A percentile compares a stretch with the other conserved stretches of the same genome.
These are phyloP conservation scores for Geotrichum siamense DNA, from an alignment of 1,139 yeast genomes.

Conservation along the genomic window DNA sequence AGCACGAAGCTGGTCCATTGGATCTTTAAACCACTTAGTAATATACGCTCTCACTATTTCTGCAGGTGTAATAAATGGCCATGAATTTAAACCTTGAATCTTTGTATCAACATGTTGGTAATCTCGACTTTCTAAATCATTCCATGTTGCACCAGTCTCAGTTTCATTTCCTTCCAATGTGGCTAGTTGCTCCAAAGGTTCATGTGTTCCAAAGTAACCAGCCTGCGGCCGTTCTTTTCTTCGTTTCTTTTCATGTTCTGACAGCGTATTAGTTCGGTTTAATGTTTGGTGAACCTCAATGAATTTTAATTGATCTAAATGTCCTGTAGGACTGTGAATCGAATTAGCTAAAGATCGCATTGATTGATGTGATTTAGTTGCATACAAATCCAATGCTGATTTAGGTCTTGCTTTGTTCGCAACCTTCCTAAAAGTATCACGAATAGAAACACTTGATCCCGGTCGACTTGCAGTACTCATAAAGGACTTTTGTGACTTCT, in stretches of 20 bases:
- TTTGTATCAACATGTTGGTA: conserved; percentile 30
- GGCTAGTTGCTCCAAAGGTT: conserved; percentile 44
- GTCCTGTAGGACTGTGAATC: conserved; percentile 37
- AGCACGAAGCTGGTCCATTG: conserved; percentile 54
- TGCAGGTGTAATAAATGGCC: conserved; percentile 35
- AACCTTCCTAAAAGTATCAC: conserved; percentile 13
- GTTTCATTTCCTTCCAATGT: conserved; percentile 30
- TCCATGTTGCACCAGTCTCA: conserved; percentile 22
- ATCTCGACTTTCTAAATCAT: conserved; percentile 23
- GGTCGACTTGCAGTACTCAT: conserved; percentile 65
- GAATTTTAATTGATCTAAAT: conserved; percentile 33
- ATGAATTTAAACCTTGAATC: conserved; percentile 28
- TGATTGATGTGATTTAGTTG: conserved; percentile 57
- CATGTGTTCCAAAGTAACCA: conserved; percentile 56
- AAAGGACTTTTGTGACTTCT: conserved; percentile 53
- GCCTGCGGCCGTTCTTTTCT: conserved; percentile 64
- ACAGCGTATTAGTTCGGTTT: conserved; percentile 68
- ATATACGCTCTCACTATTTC: conserved; percentile 17
- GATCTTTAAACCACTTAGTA: conserved; percentile 20
- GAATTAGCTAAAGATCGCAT: conserved; percentile 52
- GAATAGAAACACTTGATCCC: conserved; percentile 11
- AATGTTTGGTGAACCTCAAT: conserved; percentile 51
- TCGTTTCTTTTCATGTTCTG: conserved; percentile 59
- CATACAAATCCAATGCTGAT: conserved; percentile 52
- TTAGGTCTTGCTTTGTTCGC: conserved; percentile 7